Evolutionary conservation across 164 flowering plant species (phyloP).

Genomic region (Nymphaea thermarum): DNA sequence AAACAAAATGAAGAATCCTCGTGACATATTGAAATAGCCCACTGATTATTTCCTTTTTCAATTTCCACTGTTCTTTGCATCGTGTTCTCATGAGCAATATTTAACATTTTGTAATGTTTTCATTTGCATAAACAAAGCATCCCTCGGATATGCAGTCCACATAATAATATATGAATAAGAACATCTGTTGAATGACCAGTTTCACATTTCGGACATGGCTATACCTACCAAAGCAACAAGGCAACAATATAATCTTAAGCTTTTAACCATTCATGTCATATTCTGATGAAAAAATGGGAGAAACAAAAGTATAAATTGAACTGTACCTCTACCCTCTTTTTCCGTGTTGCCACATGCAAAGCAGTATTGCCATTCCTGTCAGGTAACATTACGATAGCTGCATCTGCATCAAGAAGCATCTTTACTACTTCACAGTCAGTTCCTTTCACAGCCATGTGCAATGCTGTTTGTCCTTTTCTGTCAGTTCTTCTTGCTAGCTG

Average conservation of each 20-base stretch:
- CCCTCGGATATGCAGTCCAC: neutral
- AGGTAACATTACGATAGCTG: conserved; percentile 85
- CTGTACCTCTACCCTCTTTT: conserved; percentile 72
- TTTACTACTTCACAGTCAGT: conserved; percentile 54
- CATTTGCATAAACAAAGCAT: too few species aligned
- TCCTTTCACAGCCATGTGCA: conserved; percentile 93
- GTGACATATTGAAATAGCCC: too few species aligned
- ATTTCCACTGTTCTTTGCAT: too few species aligned
- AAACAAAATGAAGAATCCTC: too few species aligned
- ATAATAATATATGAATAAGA: neutral
- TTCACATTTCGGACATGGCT: neutral
- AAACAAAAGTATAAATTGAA: neutral
- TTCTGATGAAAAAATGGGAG: too few species aligned
- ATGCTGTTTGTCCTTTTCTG: conserved; percentile 82
- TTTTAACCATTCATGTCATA: too few species aligned
- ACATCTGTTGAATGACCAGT: neutral
- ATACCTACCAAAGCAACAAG: neutral
- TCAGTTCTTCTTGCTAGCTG: conserved; percentile 70
- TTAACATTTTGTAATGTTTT: too few species aligned
- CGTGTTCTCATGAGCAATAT: too few species aligned
- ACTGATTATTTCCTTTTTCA: too few species aligned
- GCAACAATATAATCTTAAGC: neutral
- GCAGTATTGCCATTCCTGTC: conserved; percentile 77
- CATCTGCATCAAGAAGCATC: conserved; percentile 64
- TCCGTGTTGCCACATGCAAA: conserved; percentile 79